Base-by-base conservation (phyloP, 2,329 filamentous ascomycete genomes). In the Ascochyta koolunga region DNA sequence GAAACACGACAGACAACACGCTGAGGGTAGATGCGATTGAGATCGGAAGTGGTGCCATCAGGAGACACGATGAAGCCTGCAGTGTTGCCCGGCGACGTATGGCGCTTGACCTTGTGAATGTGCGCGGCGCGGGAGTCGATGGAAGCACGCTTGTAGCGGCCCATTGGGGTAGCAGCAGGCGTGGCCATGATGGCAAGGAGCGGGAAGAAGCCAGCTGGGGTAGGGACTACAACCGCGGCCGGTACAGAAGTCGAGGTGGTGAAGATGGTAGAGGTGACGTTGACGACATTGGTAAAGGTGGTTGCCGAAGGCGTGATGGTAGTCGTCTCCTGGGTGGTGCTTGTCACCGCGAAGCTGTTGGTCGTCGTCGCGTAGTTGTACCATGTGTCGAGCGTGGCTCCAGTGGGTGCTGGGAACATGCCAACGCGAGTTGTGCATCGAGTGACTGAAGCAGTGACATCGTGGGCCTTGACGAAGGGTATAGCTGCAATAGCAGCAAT, bases 221-320 rank as follows among this genome's bases (percentile, higher is more conserved):
- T 51, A 5, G 60, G 13, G 19, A 69, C 27, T 2, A 60, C 60
- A 15, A 45, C 50, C 3, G 61, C 37, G n/a, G 50, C 33, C 4
- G 62, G 64, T 2, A 58, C 58, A 2, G 42, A 43, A 0, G 56
- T 59, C 9, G 51, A 53, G 5, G 61, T 69, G 0, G 56, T 58
- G 1, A 49, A 47, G 4, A 60, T 9, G 13, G 58, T 62, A 0
- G 43, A 33, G 11, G 62, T 68, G 0, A 52, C 46, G 16, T 61
- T 65, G n/a, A 62, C 40, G 10, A 67, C 38, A 42, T 58, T 43
- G 15, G 58, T 63, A n/a, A 57, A 60, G 10, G 65, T 64, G 0
- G 62, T 68, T 1, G 65, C 62, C 13, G 53, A 50, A 16, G 60
- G 61, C 16, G 65, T 68, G 11, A 61, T 45, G 8, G 54, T 60